Conservation (phyloP, 345 rosid species). For the sweet orange (Citrus sinensis) region DVS_A1.0 CM039161.1:4681501-4682000, state of each 20-base stretch:
- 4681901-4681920: constrained; percentile 43
- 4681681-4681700: background rate
- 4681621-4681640: constrained; percentile 84
- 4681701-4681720: background rate
- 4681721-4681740: background rate
- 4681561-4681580: constrained; percentile 72
- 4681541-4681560: constrained; percentile 89
- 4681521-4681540: constrained; percentile 26
- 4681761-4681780: constrained; percentile 3
- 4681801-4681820: constrained; percentile 54
- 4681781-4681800: constrained; percentile 16
- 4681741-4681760: background rate
- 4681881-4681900: constrained; percentile 73
- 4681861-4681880: constrained; percentile 64
- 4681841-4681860: constrained; percentile 56
- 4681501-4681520: constrained; percentile 10
- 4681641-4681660: constrained; percentile 76
- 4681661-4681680: constrained; percentile 61
- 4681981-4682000: background rate
- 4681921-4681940: background rate
- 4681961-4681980: background rate
- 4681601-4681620: constrained; percentile 79
- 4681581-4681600: constrained; percentile 72
- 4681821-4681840: constrained; percentile 49
- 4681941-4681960: background rate